phyloP scores from a whole-genome alignment of 2,329 filamentous ascomycete species.

The Byssochlamys sp. region DNA sequence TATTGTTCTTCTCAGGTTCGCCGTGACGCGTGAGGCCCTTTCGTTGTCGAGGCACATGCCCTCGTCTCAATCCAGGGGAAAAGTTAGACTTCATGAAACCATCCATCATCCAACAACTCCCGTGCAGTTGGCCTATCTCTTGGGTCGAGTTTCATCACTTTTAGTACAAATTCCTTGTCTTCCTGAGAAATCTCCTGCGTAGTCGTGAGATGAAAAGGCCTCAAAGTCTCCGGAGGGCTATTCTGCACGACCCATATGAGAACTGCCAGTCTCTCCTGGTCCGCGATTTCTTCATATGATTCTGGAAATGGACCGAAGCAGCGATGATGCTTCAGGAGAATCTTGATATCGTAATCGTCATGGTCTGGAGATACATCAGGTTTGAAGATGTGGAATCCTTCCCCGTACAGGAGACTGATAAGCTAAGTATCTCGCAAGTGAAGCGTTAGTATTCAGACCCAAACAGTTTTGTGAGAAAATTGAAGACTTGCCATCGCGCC shows the following conservation, averaged over 20 bases:
- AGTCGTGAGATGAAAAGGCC: conserved; percentile 7
- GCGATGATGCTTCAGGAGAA: conserved; percentile 12
- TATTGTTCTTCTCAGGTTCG: too few species aligned
- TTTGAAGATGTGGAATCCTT: conserved; percentile 14
- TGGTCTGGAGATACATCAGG: conserved; percentile 6
- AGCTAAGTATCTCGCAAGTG: conserved; percentile 5
- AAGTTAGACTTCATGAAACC: neutral
- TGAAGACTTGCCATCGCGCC: neutral
- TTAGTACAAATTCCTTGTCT: conserved; percentile 2
- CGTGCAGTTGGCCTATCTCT: neutral
- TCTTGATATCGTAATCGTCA: conserved; percentile 16
- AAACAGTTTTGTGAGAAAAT: neutral
- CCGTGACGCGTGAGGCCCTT: too few species aligned
- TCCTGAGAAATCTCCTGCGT: conserved; percentile 2
- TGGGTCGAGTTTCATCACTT: neutral
- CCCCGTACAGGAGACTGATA: conserved; percentile 13
- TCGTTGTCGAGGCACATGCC: too few species aligned
- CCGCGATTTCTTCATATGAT: conserved; percentile 12
- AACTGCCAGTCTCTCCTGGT: conserved; percentile 7
- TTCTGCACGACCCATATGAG: conserved; percentile 11
- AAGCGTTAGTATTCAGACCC: too few species aligned
- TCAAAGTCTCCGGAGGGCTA: conserved; percentile 8
- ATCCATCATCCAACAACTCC: neutral
- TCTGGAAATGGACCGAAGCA: conserved; percentile 16
- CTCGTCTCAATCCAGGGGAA: too few species aligned